Conservation (phyloP, 2,329 filamentous ascomycete species). For the Lasiodiplodia hormozganensis region DNA sequence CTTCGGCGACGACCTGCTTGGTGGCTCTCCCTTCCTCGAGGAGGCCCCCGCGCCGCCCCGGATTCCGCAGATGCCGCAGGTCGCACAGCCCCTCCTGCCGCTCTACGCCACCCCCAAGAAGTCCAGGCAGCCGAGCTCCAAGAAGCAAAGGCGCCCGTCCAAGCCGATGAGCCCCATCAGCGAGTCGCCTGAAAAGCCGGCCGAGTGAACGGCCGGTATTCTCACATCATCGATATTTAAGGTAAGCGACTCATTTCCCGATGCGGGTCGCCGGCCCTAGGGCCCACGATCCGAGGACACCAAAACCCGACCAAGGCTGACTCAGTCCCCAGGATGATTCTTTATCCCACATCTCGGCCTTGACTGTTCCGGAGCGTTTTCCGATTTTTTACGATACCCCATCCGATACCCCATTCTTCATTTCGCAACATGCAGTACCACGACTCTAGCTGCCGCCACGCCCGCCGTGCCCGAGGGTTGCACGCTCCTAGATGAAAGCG, state of each 20-base stretch:
- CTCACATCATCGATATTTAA: constrained; percentile 23
- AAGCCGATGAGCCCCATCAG: constrained; percentile 53
- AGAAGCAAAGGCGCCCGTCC: constrained; percentile 48
- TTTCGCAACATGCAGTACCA: constrained; percentile 22
- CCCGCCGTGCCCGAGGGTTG: constrained; percentile 6
- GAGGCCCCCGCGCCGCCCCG: constrained; percentile 50
- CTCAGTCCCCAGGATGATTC: constrained; percentile 13
- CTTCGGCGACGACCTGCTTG: constrained; percentile 48
- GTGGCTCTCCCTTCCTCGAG: constrained; percentile 42
- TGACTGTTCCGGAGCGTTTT: constrained; percentile 5
- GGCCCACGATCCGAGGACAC: neutral
- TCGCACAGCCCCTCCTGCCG: constrained; percentile 47
- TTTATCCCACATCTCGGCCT: constrained; percentile 15
- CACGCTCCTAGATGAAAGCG: constrained; percentile 17
- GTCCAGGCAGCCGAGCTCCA: constrained; percentile 47
- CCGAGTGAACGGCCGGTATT: constrained; percentile 41
- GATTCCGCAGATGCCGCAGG: constrained; percentile 35
- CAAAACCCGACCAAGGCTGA: constrained; percentile 15
- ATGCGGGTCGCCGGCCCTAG: neutral
- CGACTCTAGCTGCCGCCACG: neutral
- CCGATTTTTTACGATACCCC: constrained; percentile 23
- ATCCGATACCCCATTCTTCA: constrained; percentile 23
- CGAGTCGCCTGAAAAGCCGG: constrained; percentile 46
- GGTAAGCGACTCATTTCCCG: constrained; percentile 23
- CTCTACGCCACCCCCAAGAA: constrained; percentile 48